Conservation (phyloP, 495 filamentous ascomycete species). For the Neurospora tetrasperma region DNA sequence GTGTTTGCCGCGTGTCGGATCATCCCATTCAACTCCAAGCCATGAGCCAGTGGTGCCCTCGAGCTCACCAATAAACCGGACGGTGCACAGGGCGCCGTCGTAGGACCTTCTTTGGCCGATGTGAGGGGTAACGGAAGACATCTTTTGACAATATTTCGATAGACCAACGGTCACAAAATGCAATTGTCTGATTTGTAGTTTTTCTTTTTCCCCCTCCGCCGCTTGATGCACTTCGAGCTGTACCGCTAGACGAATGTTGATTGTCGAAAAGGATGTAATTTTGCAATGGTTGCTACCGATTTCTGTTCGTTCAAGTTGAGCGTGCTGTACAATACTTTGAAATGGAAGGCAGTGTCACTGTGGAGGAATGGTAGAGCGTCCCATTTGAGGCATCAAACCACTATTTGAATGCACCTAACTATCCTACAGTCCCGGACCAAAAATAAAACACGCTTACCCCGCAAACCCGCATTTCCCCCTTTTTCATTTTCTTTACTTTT, state of each 20-base stretch:
- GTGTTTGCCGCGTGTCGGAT: constrained; percentile 76
- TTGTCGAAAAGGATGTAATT: background rate
- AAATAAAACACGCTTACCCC: too few relatives aligned
- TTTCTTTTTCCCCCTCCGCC: background rate
- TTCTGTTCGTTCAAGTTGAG: background rate
- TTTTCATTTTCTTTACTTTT: too few relatives aligned
- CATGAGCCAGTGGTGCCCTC: constrained; percentile 68
- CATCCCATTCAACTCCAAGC: constrained; percentile 97
- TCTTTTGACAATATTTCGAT: background rate
- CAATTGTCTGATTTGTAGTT: too few relatives aligned
- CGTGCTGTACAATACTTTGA: background rate
- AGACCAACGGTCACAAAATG: background rate
- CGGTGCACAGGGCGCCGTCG: constrained; percentile 62
- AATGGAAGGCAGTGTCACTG: background rate
- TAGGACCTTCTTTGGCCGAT: constrained; percentile 70
- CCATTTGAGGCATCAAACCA: background rate
- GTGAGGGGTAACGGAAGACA: constrained; percentile 20
- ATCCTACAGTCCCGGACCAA: too few relatives aligned
- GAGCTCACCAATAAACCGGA: constrained; percentile 72
- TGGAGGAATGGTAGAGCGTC: background rate
- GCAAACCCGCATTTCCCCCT: too few relatives aligned
- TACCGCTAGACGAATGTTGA: background rate
- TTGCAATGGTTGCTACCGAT: background rate
- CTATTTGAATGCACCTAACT: background rate
- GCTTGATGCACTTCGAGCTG: background rate